Percentiles rank a stretch among this genome's conserved stretches.
phyloP scores from a whole-genome alignment of 148 eudicot species.

The Heliosperma pusillum region DNA sequence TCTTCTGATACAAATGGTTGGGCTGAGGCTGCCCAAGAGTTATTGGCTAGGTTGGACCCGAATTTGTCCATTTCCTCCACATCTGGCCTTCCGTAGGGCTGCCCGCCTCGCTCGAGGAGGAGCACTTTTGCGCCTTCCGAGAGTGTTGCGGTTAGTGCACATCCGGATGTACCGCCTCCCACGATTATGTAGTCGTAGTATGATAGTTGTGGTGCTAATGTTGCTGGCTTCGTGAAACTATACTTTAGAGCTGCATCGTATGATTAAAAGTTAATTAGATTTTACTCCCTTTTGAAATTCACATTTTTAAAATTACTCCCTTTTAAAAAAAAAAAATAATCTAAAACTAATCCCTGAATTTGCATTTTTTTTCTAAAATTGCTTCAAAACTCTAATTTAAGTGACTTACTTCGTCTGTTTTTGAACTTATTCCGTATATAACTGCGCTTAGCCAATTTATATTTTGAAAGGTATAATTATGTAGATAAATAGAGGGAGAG shows the following conservation, averaged over 20 bases:
- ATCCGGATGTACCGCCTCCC: slow-evolving; percentile 50
- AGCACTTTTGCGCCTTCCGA: slow-evolving; percentile 36
- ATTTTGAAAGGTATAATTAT: too few species aligned
- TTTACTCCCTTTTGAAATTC: too few species aligned
- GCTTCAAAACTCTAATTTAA: too few species aligned
- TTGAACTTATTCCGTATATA: too few species aligned
- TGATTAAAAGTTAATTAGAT: too few species aligned
- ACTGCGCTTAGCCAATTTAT: too few species aligned
- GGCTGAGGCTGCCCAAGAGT: slow-evolving; percentile 25
- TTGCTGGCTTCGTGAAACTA: slow-evolving; percentile 30
- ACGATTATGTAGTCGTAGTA: slow-evolving; percentile 44
- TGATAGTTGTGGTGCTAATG: slow-evolving; percentile 23
- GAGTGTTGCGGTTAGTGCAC: slow-evolving; percentile 44
- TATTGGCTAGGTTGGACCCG: slow-evolving; percentile 29
- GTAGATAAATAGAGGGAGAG: too few species aligned
- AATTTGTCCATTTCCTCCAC: slow-evolving; percentile 28
- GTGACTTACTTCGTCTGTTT: too few species aligned
- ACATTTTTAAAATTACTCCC: too few species aligned
- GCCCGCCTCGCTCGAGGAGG: slow-evolving; percentile 49
- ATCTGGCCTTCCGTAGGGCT: slow-evolving; percentile 33
- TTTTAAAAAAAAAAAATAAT: too few species aligned
- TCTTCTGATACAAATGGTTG: slow-evolving; percentile 49
- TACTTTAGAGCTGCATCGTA: slow-evolving; percentile 34
- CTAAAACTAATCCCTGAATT: too few species aligned
- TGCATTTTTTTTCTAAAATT: too few species aligned